A percentile compares a stretch with the other conserved stretches of the same genome.
Conservation (phyloP, 2,329 filamentous ascomycete species). For the Pseudocercospora ulei region DNA sequence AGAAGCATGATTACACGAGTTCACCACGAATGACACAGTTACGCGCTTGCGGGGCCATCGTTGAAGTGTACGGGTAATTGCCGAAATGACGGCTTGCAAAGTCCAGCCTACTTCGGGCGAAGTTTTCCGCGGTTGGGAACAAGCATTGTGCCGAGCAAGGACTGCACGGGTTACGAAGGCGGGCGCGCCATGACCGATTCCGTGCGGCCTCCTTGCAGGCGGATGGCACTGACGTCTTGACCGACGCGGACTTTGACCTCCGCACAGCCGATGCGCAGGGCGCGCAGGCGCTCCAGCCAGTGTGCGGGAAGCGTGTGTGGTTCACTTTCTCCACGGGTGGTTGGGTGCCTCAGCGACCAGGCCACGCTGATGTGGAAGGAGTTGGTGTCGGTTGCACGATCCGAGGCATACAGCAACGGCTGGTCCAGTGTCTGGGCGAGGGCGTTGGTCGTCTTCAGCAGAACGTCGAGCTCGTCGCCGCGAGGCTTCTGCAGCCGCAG, state of each 20-base stretch:
- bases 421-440: constrained; percentile 53
- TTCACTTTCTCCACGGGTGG: constrained; percentile 41
- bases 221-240: constrained; percentile 30
- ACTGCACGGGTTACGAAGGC: not conserved
- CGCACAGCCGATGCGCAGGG: constrained; percentile 30
- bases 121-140: too few relatives aligned
- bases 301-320: constrained; percentile 2
- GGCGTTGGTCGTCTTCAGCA: constrained; percentile 60
- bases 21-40: too few relatives aligned
- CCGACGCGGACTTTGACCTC: constrained; percentile 45
- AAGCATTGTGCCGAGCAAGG: not conserved
- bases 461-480: constrained; percentile 36
- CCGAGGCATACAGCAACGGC: constrained; percentile 56
- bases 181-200: not conserved
- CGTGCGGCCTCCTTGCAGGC: constrained; percentile 18
- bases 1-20: too few relatives aligned
- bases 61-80: too few relatives aligned
- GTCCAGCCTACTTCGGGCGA: too few relatives aligned
- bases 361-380: constrained; percentile 80
- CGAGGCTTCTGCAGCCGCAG: constrained; percentile 47
- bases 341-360: constrained; percentile 58
- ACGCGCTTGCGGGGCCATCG: too few relatives aligned
- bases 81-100: too few relatives aligned
- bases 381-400: constrained; percentile 17
- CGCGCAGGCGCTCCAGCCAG: constrained; percentile 12